Conservation (phyloP, 352 stramenopile genomes). For the Pythium utonaiense region DNA sequence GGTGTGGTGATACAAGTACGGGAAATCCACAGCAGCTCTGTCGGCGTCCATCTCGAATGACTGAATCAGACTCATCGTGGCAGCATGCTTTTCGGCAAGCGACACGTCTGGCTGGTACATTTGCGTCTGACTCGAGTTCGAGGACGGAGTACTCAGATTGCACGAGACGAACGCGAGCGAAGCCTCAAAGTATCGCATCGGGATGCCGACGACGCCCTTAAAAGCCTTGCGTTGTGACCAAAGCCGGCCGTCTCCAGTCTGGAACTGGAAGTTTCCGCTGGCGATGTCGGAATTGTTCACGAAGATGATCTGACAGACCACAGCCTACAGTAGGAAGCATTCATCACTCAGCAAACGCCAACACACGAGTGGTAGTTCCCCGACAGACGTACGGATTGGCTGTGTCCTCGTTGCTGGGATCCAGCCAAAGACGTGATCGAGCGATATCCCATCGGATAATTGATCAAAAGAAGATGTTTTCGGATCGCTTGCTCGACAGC, state of each 20-base stretch:
- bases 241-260: conserved; percentile 56
- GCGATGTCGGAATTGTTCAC: conserved; percentile 80
- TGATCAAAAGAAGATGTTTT: conserved; percentile 67
- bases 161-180: conserved; percentile 84
- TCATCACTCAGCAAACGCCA: background rate
- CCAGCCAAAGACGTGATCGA: conserved; percentile 79
- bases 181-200: conserved; percentile 79
- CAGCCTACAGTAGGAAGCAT: conserved; percentile 30
- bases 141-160: conserved; percentile 45
- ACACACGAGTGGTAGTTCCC: conserved; percentile 4
- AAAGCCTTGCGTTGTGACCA: conserved; percentile 77
- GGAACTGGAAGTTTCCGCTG: conserved; percentile 76
- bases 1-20: conserved; percentile 83
- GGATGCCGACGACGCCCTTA: conserved; percentile 74
- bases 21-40: conserved; percentile 69
- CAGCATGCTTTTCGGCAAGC: conserved; percentile 47
- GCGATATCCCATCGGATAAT: conserved; percentile 75
- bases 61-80: conserved; percentile 62
- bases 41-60: conserved; percentile 83
- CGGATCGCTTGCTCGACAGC: conserved; percentile 63
- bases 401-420: conserved; percentile 44
- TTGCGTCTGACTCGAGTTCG: conserved; percentile 20
- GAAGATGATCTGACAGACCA: conserved; percentile 83
- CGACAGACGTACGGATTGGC: conserved; percentile 49
- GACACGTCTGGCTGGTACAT: conserved; percentile 27